Percentiles rank a stretch among this genome's conserved stretches.
Evolutionary conservation across 2,329 filamentous ascomycete species (phyloP).

Genomic region (Scolecobasidium constrictum): DNA sequence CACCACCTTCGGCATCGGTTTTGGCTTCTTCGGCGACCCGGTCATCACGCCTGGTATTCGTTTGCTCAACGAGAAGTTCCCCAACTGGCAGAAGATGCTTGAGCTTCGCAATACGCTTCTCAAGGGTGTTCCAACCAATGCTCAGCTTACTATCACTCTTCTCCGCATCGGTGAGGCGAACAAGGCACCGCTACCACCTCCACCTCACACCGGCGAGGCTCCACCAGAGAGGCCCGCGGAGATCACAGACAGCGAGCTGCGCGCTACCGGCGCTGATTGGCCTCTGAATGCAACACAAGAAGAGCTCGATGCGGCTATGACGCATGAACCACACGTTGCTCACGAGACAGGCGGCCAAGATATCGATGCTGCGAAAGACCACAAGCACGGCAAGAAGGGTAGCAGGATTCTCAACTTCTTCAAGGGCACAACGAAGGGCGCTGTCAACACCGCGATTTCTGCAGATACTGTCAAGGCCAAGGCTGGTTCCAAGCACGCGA

Average conservation of each 20-base stretch:
- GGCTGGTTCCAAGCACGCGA: constrained; percentile 48
- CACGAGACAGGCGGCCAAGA: constrained; percentile 41
- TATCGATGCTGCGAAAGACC: constrained; percentile 38
- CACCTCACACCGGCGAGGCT: constrained; percentile 33
- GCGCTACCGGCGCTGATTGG: constrained; percentile 40
- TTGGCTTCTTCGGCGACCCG: constrained; percentile 72
- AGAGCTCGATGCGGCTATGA: constrained; percentile 55
- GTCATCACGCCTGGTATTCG: constrained; percentile 50
- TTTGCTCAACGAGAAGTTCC: constrained; percentile 50
- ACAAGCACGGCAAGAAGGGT: constrained; percentile 37
- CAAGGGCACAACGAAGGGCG: constrained; percentile 58
- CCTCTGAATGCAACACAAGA: constrained; percentile 50
- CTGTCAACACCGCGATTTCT: constrained; percentile 60
- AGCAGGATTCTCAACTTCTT: constrained; percentile 52
- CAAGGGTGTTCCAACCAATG: constrained; percentile 76
- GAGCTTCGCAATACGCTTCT: constrained; percentile 67
- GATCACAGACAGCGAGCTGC: constrained; percentile 38
- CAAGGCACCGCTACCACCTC: constrained; percentile 62
- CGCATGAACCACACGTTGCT: constrained; percentile 33
- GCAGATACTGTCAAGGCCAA: constrained; percentile 63
- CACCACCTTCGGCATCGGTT: constrained; percentile 55
- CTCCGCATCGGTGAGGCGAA: constrained; percentile 74
- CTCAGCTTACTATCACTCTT: constrained; percentile 70
- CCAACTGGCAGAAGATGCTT: constrained; percentile 64
- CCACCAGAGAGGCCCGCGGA: constrained; percentile 39